Base-by-base conservation (phyloP, 306 rosid genomes). In the Begonia masoniana region DNA sequence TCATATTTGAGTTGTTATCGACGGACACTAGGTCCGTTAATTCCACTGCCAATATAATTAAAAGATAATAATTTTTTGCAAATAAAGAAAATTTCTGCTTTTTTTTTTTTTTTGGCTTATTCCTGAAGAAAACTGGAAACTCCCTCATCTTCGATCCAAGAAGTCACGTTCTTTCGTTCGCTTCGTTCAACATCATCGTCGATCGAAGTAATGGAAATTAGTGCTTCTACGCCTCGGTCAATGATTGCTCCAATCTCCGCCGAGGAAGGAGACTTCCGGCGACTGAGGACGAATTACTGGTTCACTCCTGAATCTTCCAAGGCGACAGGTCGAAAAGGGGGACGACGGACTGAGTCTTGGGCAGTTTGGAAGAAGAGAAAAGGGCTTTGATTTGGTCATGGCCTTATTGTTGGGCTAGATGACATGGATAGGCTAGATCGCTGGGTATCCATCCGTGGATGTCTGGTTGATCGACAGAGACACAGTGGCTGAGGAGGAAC, bases 331-430 rank as follows among this genome's bases (percentile, higher is more conserved):
- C 88, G 3, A 84, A 77, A 47, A 68, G 55, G 0, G 74, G 0
- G 7, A 58, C 26, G 1, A 50, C 58, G 13, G 91, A 59, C 39
- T 67, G 77, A 63, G 43, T 4, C 58, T 65, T 76, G 0, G 61
- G 65, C 46, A 77, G 86, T 59, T 63, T 55, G 10, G 3, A 48
- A 13, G 81, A 60, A 23, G 71, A 65, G 59, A 91, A 91, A 16
- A 86, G 57, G 68, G 47, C 62, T 55, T 75, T 81, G 15, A 91
- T 85, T 7, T 86, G 88, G 11, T 42, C 67, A 2, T 81, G 96
- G 7, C 92, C 85, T 19, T 83, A 96, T 47, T 91, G 99, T 35
- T 83, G n/a, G n/a, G n/a, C 99, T 12, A n/a, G n/a, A n/a, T n/a
- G n/a, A n/a, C n/a, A n/a, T n/a, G n/a, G n/a, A n/a, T n/a, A n/a